Evolutionary conservation across 2,329 filamentous ascomycete genomes (phyloP).

Genomic region (Arthroderma uncinatum): DNA sequence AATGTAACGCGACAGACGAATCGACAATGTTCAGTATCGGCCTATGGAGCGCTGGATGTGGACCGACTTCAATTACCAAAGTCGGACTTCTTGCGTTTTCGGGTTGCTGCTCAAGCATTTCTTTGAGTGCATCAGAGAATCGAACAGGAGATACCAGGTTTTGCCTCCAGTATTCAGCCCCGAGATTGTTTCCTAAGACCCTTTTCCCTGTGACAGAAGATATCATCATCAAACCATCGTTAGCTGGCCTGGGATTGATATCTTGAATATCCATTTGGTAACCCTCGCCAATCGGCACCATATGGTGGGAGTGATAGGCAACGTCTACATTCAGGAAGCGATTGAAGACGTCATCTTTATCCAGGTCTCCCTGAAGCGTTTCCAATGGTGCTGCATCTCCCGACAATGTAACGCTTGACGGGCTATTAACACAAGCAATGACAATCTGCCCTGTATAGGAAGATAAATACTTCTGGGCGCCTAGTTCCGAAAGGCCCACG

Average conservation of each 20-base stretch:
- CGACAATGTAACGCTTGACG: constrained; percentile 15
- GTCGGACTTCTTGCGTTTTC: no score
- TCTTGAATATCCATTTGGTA: constrained; percentile 9
- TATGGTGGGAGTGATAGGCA: constrained; percentile 22
- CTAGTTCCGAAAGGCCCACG: not conserved
- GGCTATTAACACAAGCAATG: not conserved
- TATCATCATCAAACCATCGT: no score
- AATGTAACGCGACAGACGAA: not conserved
- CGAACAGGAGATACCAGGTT: constrained; percentile 23
- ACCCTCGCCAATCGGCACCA: constrained; percentile 13
- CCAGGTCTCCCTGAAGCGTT: constrained; percentile 15
- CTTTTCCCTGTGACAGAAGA: constrained; percentile 16
- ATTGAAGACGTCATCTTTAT: constrained; percentile 12
- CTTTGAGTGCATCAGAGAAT: constrained; percentile 14
- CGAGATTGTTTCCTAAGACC: not conserved
- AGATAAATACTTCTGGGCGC: no score
- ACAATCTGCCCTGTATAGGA: not conserved
- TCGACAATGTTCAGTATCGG: constrained; percentile 19
- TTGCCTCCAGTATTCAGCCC: constrained; percentile 20
- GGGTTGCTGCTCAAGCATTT: not conserved
- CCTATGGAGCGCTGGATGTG: constrained; percentile 20
- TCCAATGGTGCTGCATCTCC: constrained; percentile 29
- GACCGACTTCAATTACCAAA: constrained; percentile 24
- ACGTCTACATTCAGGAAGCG: constrained; percentile 16
- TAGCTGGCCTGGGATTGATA: no score